phyloP scores from a whole-genome alignment of 1,139 yeast genomes.

The Debaryomycetaceae sp. region DNA sequence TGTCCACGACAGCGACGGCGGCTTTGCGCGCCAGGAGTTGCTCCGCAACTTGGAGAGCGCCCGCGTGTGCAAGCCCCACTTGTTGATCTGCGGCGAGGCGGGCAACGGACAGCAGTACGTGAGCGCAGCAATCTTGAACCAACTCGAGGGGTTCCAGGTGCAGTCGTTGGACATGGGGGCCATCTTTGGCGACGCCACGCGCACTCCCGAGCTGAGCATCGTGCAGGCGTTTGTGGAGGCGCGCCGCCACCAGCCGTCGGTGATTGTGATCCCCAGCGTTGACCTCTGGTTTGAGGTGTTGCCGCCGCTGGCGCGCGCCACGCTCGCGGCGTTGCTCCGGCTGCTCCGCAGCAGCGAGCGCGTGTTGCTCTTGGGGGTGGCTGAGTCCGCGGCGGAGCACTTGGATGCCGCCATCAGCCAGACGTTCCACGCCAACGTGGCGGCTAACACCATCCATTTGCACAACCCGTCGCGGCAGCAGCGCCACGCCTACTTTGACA shows the following conservation, averaged over 20 bases:
- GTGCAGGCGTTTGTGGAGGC: conserved; percentile 88
- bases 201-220: conserved; percentile 80
- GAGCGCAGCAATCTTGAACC: conserved; percentile 76
- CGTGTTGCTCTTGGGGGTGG: conserved; percentile 71
- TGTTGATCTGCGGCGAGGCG: conserved; percentile 66
- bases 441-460: conserved; percentile 45
- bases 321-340: conserved; percentile 65
- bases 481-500: conserved; percentile 52
- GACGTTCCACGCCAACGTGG: conserved; percentile 50
- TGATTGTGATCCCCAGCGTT: conserved; percentile 77
- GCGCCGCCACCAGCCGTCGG: conserved; percentile 84
- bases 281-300: conserved; percentile 74
- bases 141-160: conserved; percentile 85
- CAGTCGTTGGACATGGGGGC: conserved; percentile 82
- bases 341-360: conserved; percentile 69
- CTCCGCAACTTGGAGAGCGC: conserved; percentile 56
- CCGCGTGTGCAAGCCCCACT: conserved; percentile 77
- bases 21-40: conserved; percentile 64
- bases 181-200: conserved; percentile 72
- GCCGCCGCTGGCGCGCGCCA: conserved; percentile 65
- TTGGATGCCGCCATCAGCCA: conserved; percentile 35
- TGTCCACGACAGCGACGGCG: conserved; percentile 55
- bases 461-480: conserved; percentile 34
- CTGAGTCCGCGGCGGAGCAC: conserved; percentile 43
- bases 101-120: conserved; percentile 90